Conservation (phyloP, 192 early-diverging fungal species). For the Mortierella claussenii region DNA sequence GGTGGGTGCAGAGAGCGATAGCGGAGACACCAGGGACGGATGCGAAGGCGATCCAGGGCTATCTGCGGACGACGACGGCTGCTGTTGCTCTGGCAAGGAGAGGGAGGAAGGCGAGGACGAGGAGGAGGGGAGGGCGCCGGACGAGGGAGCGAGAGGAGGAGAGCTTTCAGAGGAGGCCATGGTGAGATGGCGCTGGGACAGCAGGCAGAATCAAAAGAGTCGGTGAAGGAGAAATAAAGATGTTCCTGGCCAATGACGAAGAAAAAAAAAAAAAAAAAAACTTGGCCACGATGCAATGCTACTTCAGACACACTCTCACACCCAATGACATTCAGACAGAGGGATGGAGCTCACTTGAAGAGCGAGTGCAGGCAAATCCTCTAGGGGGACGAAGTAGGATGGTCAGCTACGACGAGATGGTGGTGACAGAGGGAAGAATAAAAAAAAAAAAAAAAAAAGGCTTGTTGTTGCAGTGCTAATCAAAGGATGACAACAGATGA, state of each 20-base stretch:
- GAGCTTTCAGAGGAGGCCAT: constrained; percentile 23
- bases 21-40: constrained; percentile 1
- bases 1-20: not conserved
- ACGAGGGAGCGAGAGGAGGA: not conserved
- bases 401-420: not conserved
- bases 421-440: not conserved
- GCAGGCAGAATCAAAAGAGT: not conserved
- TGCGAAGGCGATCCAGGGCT: not conserved
- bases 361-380: not conserved
- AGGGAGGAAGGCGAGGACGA: constrained; percentile 13
- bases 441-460: not conserved
- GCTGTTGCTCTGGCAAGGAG: constrained; percentile 1
- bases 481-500: not conserved
- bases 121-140: constrained; percentile 7
- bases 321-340: not conserved
- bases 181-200: not conserved
- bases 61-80: not conserved
- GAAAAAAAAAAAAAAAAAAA: not conserved
- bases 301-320: too few species aligned
- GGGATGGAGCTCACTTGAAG: not conserved
- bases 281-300: not conserved
- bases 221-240: not conserved
- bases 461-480: not conserved
- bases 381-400: too few species aligned
- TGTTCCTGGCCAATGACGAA: not conserved